These are phyloP conservation scores for Fusarium sp. DNA, from an alignment of 2,329 filamentous ascomycete genomes.

Conservation along the genomic window DNA sequence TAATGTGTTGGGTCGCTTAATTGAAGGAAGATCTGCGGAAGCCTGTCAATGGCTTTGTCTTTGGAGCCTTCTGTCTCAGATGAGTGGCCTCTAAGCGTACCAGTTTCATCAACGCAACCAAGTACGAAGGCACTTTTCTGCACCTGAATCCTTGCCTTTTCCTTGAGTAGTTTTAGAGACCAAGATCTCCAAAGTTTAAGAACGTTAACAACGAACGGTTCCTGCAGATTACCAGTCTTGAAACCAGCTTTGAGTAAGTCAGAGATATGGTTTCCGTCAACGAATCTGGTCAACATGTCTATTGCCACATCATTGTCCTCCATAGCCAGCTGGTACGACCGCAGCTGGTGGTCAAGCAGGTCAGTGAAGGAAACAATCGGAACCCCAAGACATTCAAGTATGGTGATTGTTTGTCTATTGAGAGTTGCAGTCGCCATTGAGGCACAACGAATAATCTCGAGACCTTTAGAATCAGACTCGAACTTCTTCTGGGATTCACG, in stretches of 20 bases:
- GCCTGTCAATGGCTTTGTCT: slow-evolving; percentile 60
- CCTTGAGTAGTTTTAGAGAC: slow-evolving; percentile 90
- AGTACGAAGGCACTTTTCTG: slow-evolving; percentile 88
- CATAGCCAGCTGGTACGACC: slow-evolving; percentile 78
- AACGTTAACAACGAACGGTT: slow-evolving; percentile 86
- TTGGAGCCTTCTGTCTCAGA: slow-evolving; percentile 56
- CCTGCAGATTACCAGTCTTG: slow-evolving; percentile 68
- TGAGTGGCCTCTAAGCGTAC: slow-evolving; percentile 77
- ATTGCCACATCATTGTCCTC: slow-evolving; percentile 72
- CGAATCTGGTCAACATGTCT: slow-evolving; percentile 75
- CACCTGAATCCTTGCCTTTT: slow-evolving; percentile 88
- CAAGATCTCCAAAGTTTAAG: slow-evolving; percentile 88
- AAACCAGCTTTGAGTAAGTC: slow-evolving; percentile 85
- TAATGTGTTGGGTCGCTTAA: slow-evolving; percentile 70
- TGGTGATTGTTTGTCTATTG: slow-evolving; percentile 89
- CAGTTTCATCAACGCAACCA: slow-evolving; percentile 89
- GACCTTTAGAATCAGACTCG: slow-evolving; percentile 72
- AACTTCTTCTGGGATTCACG: slow-evolving; percentile 93
- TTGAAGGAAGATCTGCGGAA: slow-evolving; percentile 93
- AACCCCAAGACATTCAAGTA: slow-evolving; percentile 85
- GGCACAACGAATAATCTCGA: slow-evolving; percentile 90
- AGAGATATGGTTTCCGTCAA: slow-evolving; percentile 90
- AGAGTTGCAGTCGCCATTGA: slow-evolving; percentile 81
- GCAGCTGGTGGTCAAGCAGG: slow-evolving; percentile 77
- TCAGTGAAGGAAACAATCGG: slow-evolving; percentile 72